Evolutionary conservation across 1,139 yeast genomes (phyloP).

Genomic region (Scheffersomyces illinoinensis): DNA sequence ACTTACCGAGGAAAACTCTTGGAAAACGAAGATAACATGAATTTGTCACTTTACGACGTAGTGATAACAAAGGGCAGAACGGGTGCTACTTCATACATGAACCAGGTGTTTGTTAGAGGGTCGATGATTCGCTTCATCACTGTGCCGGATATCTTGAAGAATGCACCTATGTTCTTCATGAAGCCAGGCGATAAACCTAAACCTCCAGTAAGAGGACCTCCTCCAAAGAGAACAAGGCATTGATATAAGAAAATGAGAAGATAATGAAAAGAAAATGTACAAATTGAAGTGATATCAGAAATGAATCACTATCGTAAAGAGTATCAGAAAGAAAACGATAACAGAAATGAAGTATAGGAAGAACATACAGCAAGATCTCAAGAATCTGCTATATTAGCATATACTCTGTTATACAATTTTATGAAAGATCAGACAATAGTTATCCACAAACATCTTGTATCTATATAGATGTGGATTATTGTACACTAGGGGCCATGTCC

Average conservation of each 20-base stretch:
- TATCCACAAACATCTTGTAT: not conserved
- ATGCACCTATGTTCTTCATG: slow-evolving; percentile 81
- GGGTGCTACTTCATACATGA: slow-evolving; percentile 75
- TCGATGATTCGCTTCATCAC: slow-evolving; percentile 83
- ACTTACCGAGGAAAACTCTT: slow-evolving; percentile 83
- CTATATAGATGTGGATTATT: not conserved
- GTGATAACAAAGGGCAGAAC: slow-evolving; percentile 66
- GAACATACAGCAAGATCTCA: too few species aligned
- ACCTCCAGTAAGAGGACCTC: slow-evolving; percentile 71
- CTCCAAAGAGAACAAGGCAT: slow-evolving; percentile 15
- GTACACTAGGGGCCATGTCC: not conserved
- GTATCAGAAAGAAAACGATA: not conserved
- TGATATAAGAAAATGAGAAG: not conserved
- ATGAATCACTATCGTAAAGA: not conserved
- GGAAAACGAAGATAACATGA: slow-evolving; percentile 92
- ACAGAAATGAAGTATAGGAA: not conserved
- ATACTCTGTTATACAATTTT: too few species aligned
- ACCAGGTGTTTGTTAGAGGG: slow-evolving; percentile 88
- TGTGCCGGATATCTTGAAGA: slow-evolving; percentile 83
- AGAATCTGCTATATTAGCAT: too few species aligned
- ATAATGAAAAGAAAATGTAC: not conserved
- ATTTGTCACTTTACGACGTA: slow-evolving; percentile 81
- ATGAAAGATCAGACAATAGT: not conserved
- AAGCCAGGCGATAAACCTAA: slow-evolving; percentile 66
- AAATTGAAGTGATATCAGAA: not conserved